Evolutionary conservation across 768 basidiomycete species (phyloP), one percentile per base, ranked within the genome.

Genomic region (Amanita fuliginea): DNA sequence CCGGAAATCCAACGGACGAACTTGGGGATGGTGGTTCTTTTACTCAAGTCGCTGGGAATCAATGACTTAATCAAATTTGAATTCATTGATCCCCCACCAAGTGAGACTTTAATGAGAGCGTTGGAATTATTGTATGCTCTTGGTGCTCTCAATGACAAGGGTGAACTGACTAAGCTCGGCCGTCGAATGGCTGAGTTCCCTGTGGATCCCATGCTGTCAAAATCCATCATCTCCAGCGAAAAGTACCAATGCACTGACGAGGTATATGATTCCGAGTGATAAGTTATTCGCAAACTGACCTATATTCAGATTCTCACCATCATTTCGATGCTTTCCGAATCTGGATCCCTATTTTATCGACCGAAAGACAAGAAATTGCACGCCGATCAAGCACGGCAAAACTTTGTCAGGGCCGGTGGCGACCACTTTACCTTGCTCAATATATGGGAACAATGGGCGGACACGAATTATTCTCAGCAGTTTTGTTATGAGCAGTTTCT

Each of bases 1-100:
- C 96, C 96, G 18, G 96, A 99, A 66, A 99, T 99, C 49, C 96
- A 98, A 60, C 81, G 96, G n/a, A 97, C 96, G 16, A 99, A 98
- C 61, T 71, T 99, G 43, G 93, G 87, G 45, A 92, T 86, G 81
- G 93, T 94, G 10, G 94, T 99, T 4, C 73, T 99, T 14, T 68
- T 98, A 56, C 78, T 99, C 52, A 99, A 99, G 65, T 95, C 91
- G 0, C 72, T 99, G 35, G 96, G 96, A 22, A 98, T 99, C 72
- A 99, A 99, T 62, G 91, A 99, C 66, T 79, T 98, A 22, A 88
- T 99, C 56, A 90, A 90, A 16, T 99, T 99, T 61, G 96, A 99
- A 67, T 99, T 99, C 64, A 81, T 99, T 69, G 95, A 97, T 59
- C 94, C 94, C 6, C 96, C 96, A 3, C 94, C 96, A 6, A 93